phyloP scores from a whole-genome alignment of 331 rosid genomes.

The Quercus tomentella region DNA sequence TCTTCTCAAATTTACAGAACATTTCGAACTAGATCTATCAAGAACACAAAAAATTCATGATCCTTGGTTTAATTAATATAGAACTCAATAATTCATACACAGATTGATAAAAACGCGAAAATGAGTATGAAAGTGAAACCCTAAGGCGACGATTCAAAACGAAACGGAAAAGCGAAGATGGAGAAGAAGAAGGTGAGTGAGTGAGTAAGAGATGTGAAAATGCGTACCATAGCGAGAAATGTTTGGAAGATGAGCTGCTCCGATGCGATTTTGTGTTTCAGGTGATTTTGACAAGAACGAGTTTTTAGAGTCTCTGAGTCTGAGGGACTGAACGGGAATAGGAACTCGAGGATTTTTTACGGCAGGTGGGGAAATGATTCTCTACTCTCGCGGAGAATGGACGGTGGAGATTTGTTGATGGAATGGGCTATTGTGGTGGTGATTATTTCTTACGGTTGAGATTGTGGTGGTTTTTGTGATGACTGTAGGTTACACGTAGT shows the following conservation, averaged over 20 bases:
- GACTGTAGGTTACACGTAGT: conserved; percentile 13
- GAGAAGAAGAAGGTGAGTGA: not conserved
- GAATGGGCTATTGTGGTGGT: not conserved
- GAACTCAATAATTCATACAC: not conserved
- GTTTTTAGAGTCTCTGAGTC: too few species aligned
- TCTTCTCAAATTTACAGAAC: not conserved
- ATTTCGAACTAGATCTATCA: conserved; percentile 1
- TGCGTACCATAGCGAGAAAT: conserved; percentile 22
- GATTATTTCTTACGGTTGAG: not conserved
- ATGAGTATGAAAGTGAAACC: not conserved
- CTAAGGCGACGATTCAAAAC: not conserved
- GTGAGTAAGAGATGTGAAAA: not conserved
- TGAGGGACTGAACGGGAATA: not conserved
- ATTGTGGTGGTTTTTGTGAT: not conserved
- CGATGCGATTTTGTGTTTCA: conserved; percentile 2
- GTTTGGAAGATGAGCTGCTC: conserved; percentile 9
- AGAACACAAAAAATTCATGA: not conserved
- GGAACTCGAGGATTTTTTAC: not conserved
- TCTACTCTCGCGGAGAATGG: conserved; percentile 3
- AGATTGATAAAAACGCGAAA: not conserved
- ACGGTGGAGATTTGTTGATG: not conserved
- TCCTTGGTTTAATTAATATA: not conserved
- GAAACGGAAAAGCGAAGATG: not conserved
- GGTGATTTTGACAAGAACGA: not conserved
- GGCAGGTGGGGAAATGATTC: not conserved